A percentile compares a stretch with the other conserved stretches of the same genome.
phyloP scores from a whole-genome alignment of 441 rosid genomes.

The Croton setiger region DNA sequence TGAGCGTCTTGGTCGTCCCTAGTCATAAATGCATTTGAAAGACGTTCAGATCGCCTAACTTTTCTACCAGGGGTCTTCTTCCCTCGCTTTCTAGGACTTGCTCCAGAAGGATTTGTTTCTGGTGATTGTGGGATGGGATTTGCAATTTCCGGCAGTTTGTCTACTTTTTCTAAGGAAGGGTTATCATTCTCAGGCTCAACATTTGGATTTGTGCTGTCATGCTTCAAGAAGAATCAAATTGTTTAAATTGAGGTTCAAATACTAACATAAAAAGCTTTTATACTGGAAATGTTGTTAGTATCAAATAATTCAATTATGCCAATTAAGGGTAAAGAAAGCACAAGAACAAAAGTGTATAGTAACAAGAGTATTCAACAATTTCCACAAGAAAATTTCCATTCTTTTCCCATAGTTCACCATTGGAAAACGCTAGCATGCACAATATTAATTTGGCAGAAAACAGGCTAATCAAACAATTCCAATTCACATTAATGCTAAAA shows the following conservation, averaged over 20 bases:
- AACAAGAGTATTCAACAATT: no score
- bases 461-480: background rate
- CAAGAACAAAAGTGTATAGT: no score
- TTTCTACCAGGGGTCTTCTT: conserved; percentile 8
- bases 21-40: conserved; percentile 24
- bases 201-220: conserved; percentile 16
- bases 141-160: conserved; percentile 11
- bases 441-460: background rate
- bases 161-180: conserved; percentile 13
- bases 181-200: conserved; percentile 19
- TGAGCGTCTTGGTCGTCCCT: conserved; percentile 22
- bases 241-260: background rate
- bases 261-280: background rate
- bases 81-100: conserved; percentile 7
- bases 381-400: background rate
- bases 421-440: no score
- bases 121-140: conserved; percentile 14
- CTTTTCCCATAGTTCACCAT: background rate
- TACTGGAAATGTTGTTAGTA: background rate
- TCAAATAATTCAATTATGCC: background rate
- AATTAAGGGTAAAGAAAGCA: background rate
- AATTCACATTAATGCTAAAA: background rate
- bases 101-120: conserved; percentile 2
- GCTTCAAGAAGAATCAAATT: conserved; percentile 17
- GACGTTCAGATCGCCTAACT: conserved; percentile 46